A percentile compares a stretch with the other conserved stretches of the same genome.
phyloP scores from a whole-genome alignment of 2,329 filamentous ascomycete species.

The Aspergillus latus region DNA sequence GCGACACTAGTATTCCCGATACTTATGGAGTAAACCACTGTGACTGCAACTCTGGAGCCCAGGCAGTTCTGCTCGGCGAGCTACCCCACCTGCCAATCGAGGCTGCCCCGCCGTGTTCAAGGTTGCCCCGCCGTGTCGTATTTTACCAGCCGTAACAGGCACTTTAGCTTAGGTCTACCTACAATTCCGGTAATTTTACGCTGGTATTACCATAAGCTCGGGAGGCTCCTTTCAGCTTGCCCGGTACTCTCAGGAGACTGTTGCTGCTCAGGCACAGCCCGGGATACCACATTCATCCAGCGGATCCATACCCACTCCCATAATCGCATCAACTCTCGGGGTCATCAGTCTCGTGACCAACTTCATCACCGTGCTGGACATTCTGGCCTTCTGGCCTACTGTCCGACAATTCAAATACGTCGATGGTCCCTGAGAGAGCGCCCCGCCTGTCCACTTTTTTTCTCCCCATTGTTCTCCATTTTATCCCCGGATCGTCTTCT shows the following conservation, averaged over 20 bases:
- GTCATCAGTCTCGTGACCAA: slow-evolving; percentile 8
- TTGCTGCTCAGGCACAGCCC: not conserved
- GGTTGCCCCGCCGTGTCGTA: not conserved
- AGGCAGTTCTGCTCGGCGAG: not conserved
- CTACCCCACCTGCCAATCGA: slow-evolving; percentile 1
- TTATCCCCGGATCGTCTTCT: slow-evolving; percentile 8
- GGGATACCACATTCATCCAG: slow-evolving; percentile 5
- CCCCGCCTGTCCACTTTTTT: not conserved
- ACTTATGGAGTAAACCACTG: not conserved
- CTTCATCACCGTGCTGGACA: not conserved
- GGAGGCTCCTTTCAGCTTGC: slow-evolving; percentile 8
- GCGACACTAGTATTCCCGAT: not conserved
- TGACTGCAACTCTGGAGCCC: not conserved
- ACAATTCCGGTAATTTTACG: not conserved
- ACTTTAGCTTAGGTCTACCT: no score
- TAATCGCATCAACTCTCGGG: not conserved
- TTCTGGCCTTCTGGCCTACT: not conserved
- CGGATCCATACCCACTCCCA: not conserved
- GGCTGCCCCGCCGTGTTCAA: not conserved
- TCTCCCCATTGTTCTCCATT: slow-evolving; percentile 4
- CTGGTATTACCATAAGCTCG: not conserved
- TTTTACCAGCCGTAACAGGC: not conserved
- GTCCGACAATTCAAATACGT: not conserved
- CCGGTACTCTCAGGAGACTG: not conserved
- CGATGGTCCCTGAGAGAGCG: not conserved